A percentile compares a stretch with the other conserved stretches of the same genome.
Conservation (phyloP, 2,329 filamentous ascomycete genomes). For the Tympanopsis confertula region DNA sequence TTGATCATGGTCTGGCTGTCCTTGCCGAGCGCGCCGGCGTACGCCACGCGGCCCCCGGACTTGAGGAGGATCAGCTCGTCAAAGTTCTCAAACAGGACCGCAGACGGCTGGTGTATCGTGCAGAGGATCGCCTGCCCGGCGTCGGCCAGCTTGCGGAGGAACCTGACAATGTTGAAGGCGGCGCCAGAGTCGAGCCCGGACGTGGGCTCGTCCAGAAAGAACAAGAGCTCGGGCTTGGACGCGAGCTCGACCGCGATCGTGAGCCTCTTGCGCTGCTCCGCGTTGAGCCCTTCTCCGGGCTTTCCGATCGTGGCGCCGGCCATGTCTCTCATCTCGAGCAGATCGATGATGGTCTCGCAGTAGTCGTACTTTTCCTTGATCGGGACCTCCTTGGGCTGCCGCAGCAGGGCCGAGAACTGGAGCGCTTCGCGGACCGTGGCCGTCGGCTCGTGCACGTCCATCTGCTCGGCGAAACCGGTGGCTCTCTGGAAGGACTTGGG, state of each 20-base stretch:
- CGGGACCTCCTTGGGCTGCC: constrained; percentile 54
- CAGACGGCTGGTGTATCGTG: constrained; percentile 62
- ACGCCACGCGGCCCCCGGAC: constrained; percentile 51
- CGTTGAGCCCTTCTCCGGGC: constrained; percentile 29
- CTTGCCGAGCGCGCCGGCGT: constrained; percentile 43
- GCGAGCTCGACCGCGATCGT: constrained; percentile 52
- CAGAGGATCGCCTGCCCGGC: constrained; percentile 57
- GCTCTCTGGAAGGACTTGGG: constrained; percentile 68
- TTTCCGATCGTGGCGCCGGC: constrained; percentile 33
- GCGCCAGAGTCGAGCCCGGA: constrained; percentile 58
- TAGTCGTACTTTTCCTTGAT: constrained; percentile 63
- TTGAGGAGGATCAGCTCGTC: constrained; percentile 53
- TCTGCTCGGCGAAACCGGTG: constrained; percentile 71
- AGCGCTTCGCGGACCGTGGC: constrained; percentile 71
- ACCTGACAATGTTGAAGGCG: constrained; percentile 53
- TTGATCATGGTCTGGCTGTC: not conserved
- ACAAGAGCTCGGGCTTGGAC: constrained; percentile 44
- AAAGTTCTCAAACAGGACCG: constrained; percentile 54
- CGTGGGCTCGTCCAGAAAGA: constrained; percentile 53
- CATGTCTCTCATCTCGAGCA: constrained; percentile 35
- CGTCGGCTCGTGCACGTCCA: constrained; percentile 65
- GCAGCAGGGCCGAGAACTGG: constrained; percentile 61
- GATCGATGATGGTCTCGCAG: constrained; percentile 67
- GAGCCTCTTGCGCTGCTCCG: constrained; percentile 40
- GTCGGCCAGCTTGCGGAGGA: constrained; percentile 53